These are phyloP conservation scores for Yamadazyma blattariae DNA, from an alignment of 1,139 yeast genomes.

Conservation along the genomic window DNA sequence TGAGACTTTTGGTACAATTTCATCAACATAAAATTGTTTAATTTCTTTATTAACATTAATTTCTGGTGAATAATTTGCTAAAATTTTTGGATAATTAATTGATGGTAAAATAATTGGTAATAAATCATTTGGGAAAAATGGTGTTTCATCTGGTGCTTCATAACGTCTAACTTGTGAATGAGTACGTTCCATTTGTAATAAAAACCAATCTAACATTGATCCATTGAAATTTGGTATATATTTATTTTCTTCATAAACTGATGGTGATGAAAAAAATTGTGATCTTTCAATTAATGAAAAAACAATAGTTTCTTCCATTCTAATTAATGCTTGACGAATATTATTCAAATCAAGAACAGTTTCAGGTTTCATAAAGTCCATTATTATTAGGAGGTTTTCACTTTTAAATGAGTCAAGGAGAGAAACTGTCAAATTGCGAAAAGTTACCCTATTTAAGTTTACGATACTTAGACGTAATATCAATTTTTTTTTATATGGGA, in stretches of 20 bases:
- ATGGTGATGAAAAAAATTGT: slow-evolving; percentile 74
- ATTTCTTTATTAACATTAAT: slow-evolving; percentile 75
- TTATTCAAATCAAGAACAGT: slow-evolving; percentile 78
- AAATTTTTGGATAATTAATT: slow-evolving; percentile 70
- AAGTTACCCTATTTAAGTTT: too few relatives aligned
- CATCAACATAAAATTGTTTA: slow-evolving; percentile 60
- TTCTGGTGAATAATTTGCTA: slow-evolving; percentile 72
- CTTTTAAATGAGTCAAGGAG: too few relatives aligned
- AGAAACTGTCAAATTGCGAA: too few relatives aligned
- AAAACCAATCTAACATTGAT: slow-evolving; percentile 83
- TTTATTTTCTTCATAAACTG: slow-evolving; percentile 64
- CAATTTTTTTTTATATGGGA: too few relatives aligned
- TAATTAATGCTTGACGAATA: slow-evolving; percentile 78
- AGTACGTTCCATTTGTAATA: slow-evolving; percentile 69
- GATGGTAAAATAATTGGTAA: slow-evolving; percentile 73
- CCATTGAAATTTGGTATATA: slow-evolving; percentile 73
- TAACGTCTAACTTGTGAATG: slow-evolving; percentile 87
- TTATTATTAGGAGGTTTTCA: too few relatives aligned
- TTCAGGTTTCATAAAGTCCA: slow-evolving; percentile 86
- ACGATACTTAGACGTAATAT: too few relatives aligned
- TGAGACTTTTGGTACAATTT: slow-evolving; percentile 72
- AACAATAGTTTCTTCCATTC: slow-evolving; percentile 96
- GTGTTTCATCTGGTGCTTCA: slow-evolving; percentile 94
- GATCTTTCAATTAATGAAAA: slow-evolving; percentile 91
- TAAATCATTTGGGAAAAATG: slow-evolving; percentile 76